These are phyloP conservation scores for Phialocephala sp. DNA, from an alignment of 2,329 filamentous ascomycete genomes.

Conservation along the genomic window DNA sequence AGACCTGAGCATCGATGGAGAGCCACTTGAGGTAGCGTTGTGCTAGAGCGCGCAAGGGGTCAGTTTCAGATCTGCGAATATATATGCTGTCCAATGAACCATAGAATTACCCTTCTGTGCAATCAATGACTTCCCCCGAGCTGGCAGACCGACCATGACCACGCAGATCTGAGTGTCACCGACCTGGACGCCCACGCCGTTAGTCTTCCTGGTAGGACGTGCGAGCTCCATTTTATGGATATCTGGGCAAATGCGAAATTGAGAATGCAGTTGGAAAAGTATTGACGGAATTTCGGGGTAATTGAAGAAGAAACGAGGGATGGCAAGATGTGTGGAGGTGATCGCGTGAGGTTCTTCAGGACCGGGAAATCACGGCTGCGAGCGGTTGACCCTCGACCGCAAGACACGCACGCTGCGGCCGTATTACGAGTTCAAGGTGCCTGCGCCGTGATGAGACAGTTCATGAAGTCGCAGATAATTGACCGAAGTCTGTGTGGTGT, in stretches of 20 bases:
- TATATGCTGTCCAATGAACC: background rate
- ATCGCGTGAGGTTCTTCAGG: constrained; percentile 33
- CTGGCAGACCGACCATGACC: constrained; percentile 97
- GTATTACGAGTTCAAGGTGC: constrained; percentile 7
- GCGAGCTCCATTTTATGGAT: constrained; percentile 32
- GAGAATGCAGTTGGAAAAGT: constrained; percentile 8
- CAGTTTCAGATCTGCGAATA: constrained; percentile 19
- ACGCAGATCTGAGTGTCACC: constrained; percentile 98
- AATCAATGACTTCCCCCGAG: constrained; percentile 95
- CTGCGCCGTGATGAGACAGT: background rate
- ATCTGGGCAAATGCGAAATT: background rate
- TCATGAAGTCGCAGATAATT: background rate
- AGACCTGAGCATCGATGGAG: constrained; percentile 89
- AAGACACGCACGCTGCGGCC: background rate
- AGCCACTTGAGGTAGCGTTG: constrained; percentile 97
- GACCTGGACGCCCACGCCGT: constrained; percentile 79
- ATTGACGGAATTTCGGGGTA: constrained; percentile 13
- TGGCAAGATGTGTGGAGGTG: constrained; percentile 16
- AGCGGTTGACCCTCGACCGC: constrained; percentile 9
- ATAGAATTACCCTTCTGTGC: constrained; percentile 82
- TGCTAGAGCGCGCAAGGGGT: constrained; percentile 55
- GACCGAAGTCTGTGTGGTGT: background rate
- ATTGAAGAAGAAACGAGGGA: constrained; percentile 4
- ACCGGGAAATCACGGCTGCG: constrained; percentile 30
- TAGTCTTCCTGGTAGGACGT: constrained; percentile 48